phyloP scores from a whole-genome alignment of 202 grass and related monocot species.

The Setaria viridis region DNA sequence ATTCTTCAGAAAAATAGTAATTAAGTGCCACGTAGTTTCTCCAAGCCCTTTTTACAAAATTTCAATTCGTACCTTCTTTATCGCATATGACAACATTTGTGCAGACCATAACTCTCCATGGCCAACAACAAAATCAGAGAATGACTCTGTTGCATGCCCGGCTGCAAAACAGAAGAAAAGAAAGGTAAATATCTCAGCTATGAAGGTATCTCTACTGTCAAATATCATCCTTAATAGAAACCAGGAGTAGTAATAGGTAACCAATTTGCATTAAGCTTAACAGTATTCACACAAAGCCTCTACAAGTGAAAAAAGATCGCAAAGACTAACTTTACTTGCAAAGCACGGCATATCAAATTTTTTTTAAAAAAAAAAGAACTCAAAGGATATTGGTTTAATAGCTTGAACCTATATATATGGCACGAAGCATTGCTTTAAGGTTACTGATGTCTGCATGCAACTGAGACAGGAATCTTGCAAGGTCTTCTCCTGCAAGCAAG shows the following conservation, averaged over 20 bases:
- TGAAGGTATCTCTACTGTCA: neutral
- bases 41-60: neutral
- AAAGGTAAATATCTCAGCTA: slow-evolving; percentile 13
- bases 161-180: slow-evolving; percentile 58
- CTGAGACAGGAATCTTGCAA: slow-evolving; percentile 83
- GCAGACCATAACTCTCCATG: slow-evolving; percentile 98
- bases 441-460: slow-evolving; percentile 83
- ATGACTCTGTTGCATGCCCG: slow-evolving; percentile 97
- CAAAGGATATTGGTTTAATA: slow-evolving; percentile 10
- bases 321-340: slow-evolving; percentile 17
- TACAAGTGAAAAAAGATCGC: neutral
- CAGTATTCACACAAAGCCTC: neutral
- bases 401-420: slow-evolving; percentile 64
- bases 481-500: slow-evolving; percentile 84
- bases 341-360: neutral
- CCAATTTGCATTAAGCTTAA: slow-evolving; percentile 3
- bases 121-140: slow-evolving; percentile 95
- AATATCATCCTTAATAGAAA: neutral
- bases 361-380: slow-evolving; percentile 4
- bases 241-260: neutral
- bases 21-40: neutral
- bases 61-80: slow-evolving; percentile 74
- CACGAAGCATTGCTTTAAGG: slow-evolving; percentile 89
- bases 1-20: neutral
- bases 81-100: slow-evolving; percentile 86